Evolutionary conservation across 1,284 basidiomycete genomes (phyloP).

Genomic region (Pterulicium gracile): DNA sequence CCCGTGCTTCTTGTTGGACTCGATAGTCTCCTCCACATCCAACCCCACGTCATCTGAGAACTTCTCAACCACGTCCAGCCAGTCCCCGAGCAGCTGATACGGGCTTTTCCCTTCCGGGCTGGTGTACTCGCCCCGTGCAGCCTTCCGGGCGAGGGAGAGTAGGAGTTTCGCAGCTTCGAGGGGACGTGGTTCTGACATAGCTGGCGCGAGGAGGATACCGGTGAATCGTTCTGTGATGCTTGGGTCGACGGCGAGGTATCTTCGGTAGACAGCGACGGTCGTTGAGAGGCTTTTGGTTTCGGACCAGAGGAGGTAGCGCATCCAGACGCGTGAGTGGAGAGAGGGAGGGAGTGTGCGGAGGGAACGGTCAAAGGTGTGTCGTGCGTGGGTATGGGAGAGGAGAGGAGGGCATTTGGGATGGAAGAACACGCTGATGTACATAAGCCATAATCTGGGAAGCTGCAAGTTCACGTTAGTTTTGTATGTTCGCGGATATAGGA

Average conservation of each 20-base stretch:
- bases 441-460: slow-evolving; percentile 91
- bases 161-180: slow-evolving; percentile 92
- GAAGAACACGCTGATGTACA: slow-evolving; percentile 84
- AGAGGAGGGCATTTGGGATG: slow-evolving; percentile 85
- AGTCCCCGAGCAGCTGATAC: slow-evolving; percentile 89
- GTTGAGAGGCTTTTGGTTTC: slow-evolving; percentile 79
- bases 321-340: slow-evolving; percentile 92
- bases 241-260: slow-evolving; percentile 83
- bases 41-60: slow-evolving; percentile 91
- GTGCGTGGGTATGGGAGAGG: slow-evolving; percentile 83
- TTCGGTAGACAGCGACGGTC: slow-evolving; percentile 80
- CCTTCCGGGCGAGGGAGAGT: slow-evolving; percentile 74
- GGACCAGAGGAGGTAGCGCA: slow-evolving; percentile 91
- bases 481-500: slow-evolving; percentile 6
- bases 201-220: slow-evolving; percentile 58
- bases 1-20: slow-evolving; percentile 33
- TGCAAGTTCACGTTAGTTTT: slow-evolving; percentile 22
- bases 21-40: slow-evolving; percentile 65
- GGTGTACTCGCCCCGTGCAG: slow-evolving; percentile 73
- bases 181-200: slow-evolving; percentile 63
- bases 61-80: slow-evolving; percentile 86
- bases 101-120: slow-evolving; percentile 93
- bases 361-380: slow-evolving; percentile 91
- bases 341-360: slow-evolving; percentile 90
- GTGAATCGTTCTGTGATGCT: slow-evolving; percentile 83